Evolutionary conservation across 345 rosid genomes (phyloP).

Genomic region (Eucalyptus polybractea): DNA sequence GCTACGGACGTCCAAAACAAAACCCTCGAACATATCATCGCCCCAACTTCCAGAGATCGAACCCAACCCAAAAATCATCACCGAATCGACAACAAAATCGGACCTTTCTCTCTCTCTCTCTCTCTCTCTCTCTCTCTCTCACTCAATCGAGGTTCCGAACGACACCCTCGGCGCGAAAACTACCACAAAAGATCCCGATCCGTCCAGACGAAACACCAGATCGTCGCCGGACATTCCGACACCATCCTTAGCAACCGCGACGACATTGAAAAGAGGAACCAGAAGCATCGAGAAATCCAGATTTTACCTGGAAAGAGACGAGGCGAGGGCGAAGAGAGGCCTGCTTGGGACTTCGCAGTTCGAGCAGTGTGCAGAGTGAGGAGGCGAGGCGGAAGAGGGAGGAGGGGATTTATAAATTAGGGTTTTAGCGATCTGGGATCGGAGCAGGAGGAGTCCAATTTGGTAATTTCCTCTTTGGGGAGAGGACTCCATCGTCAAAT

Average conservation of each 20-base stretch:
- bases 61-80: background rate
- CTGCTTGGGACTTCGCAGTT: background rate
- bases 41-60: background rate
- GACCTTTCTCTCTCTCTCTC: background rate
- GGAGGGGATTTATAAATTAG: background rate
- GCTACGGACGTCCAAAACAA: background rate
- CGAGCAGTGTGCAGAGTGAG: background rate
- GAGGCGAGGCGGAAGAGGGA: background rate
- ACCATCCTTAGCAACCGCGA: background rate
- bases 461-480: background rate
- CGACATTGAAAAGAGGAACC: background rate
- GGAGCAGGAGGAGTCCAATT: background rate
- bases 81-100: background rate
- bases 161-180: background rate
- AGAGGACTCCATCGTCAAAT: background rate
- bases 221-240: background rate
- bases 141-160: background rate
- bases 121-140: background rate
- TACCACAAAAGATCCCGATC: background rate
- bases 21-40: background rate
- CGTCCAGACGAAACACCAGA: background rate
- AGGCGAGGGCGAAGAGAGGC: background rate
- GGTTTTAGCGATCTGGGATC: background rate
- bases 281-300: background rate
- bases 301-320: background rate